Base-by-base conservation (phyloP, 1,284 basidiomycete species). In the Peniophora sp. region DNA sequence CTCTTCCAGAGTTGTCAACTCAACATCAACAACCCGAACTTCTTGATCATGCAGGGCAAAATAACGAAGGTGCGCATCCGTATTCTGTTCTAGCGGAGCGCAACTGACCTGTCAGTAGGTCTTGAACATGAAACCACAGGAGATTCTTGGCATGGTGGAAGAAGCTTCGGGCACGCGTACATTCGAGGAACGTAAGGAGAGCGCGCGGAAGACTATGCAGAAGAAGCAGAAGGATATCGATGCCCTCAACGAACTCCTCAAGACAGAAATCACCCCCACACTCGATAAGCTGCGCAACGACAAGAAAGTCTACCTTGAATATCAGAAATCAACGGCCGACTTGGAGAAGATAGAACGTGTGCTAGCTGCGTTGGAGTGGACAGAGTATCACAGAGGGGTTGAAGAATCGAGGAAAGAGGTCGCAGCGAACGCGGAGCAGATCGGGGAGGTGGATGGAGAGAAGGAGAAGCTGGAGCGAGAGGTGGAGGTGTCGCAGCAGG, bases 11-110 rank as follows among this genome's bases (percentile, higher is more conserved):
- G 91, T 36, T 94, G 99, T 0, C 95, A 98, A 68, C 83, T 99
- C 60, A 99, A 99, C 68, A 99, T 99, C 78, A 99, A 99, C 72
- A 99, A 98, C 67, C 97, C 97, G 45, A 99, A 99, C 66, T 99
- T 99, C 71, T 78, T 99, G 55, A 99, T 99, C 68, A 99, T 99
- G 95, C 97, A 99, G 70, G 97, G 97, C 45, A 84, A 88, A 47
- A 95, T 95, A 62, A 95, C 92, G 11, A 96, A 95, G 71, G 92
- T 80, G 39, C 39, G 62, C 55, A 10, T 14, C 12, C 42, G n/a
- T n/a, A n/a, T n/a, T n/a, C n/a, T n/a, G n/a, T n/a, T n/a, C n/a
- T n/a, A n/a, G n/a, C n/a, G n/a, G n/a, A n/a, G n/a, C n/a, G n/a
- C n/a, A n/a, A n/a, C n/a, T n/a, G n/a, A n/a, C n/a, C n/a, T n/a